A percentile compares a stretch with the other conserved stretches of the same genome.
These are phyloP conservation scores for Cordyceps cicadae DNA, from an alignment of 2,329 filamentous ascomycete species.

Conservation along the genomic window DNA sequence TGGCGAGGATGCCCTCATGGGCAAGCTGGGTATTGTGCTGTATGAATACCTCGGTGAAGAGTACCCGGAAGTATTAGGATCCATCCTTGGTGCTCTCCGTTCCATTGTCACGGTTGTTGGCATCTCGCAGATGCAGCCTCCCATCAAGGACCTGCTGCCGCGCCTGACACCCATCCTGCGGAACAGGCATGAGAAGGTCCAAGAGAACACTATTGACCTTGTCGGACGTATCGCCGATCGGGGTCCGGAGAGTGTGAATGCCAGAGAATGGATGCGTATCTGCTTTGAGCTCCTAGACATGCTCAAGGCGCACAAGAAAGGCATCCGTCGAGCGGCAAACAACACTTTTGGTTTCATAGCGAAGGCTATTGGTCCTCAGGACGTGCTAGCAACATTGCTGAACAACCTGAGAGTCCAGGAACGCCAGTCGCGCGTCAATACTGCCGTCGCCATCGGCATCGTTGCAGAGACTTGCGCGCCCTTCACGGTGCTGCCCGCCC, in stretches of 20 bases:
- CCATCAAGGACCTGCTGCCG: slow-evolving; percentile 90
- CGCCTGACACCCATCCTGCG: slow-evolving; percentile 95
- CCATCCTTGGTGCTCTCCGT: slow-evolving; percentile 86
- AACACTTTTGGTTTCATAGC: slow-evolving; percentile 99
- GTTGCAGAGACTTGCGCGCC: slow-evolving; percentile 97
- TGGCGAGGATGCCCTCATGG: slow-evolving; percentile 90
- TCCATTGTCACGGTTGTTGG: slow-evolving; percentile 97
- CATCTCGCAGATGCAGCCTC: slow-evolving; percentile 96
- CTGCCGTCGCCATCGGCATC: slow-evolving; percentile 95
- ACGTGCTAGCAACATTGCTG: slow-evolving; percentile 88
- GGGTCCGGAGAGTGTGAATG: slow-evolving; percentile 91
- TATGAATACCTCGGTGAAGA: slow-evolving; percentile 99
- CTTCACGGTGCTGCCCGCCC: slow-evolving; percentile 93
- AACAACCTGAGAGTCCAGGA: slow-evolving; percentile 97
- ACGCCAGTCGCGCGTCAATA: slow-evolving; percentile 96
- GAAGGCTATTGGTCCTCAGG: slow-evolving; percentile 96
- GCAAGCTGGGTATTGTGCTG: slow-evolving; percentile 85
- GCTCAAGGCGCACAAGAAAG: slow-evolving; percentile 99
- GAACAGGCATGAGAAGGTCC: slow-evolving; percentile 97
- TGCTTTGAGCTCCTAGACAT: slow-evolving; percentile 98
- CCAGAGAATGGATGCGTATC: slow-evolving; percentile 99
- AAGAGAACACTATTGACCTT: slow-evolving; percentile 97
- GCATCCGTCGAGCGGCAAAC: slow-evolving; percentile 94
- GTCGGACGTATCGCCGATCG: slow-evolving; percentile 97
- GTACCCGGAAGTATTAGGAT: slow-evolving; percentile 94